These are phyloP conservation scores for Leishmania gerbilli DNA, from an alignment of 208 protist species.

Conservation along the genomic window DNA sequence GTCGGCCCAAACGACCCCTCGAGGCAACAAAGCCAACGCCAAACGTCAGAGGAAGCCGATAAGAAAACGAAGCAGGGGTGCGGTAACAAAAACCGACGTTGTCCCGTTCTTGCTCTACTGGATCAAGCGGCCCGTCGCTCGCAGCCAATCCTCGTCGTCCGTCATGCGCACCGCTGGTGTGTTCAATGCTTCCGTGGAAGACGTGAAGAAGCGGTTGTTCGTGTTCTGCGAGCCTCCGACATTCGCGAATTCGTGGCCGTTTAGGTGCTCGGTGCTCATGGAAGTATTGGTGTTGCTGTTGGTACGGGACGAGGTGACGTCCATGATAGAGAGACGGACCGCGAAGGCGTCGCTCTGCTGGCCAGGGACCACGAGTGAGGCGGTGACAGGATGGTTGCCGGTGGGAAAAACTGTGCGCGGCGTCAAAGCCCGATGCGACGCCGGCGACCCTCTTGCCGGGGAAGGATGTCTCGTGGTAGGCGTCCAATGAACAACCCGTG, in stretches of 20 bases:
- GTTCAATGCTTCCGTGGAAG: conserved; percentile 27
- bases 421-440: conserved; percentile 12
- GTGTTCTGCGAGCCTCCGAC: conserved; percentile 2
- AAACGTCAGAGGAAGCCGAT: background rate
- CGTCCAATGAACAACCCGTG: conserved; percentile 2
- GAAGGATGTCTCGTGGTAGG: conserved; percentile 10
- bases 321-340: conserved; percentile 11
- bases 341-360: conserved; percentile 7
- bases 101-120: conserved; percentile 1
- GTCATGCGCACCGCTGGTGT: conserved; percentile 21
- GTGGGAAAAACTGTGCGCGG: conserved; percentile 4
- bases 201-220: conserved; percentile 23
- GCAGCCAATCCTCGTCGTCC: conserved; percentile 30
- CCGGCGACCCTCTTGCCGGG: conserved; percentile 5
- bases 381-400: conserved; percentile 3
- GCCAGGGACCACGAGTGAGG: background rate
- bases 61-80: background rate
- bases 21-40: background rate
- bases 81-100: background rate
- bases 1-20: background rate
- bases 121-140: conserved; percentile 15
- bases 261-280: conserved; percentile 26
- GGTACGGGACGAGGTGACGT: conserved; percentile 14
- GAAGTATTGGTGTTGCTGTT: conserved; percentile 26
- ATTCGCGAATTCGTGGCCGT: conserved; percentile 8